Evolutionary conservation across 345 rosid species (phyloP).

Genomic region (Pistacia atlantica): DNA sequence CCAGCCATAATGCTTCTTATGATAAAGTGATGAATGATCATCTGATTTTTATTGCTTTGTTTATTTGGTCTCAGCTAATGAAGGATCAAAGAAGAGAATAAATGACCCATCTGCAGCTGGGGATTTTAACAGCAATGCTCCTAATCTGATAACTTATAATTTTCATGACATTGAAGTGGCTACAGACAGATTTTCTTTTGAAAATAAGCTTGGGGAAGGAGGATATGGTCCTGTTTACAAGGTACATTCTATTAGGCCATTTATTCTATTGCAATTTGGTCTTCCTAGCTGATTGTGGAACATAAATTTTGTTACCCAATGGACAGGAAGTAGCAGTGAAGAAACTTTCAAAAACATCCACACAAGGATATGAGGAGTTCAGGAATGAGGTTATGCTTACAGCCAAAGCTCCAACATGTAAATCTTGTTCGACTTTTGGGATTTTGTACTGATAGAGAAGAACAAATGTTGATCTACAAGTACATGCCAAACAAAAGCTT

Average conservation of each 20-base stretch:
- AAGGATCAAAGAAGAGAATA: not conserved
- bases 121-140: not conserved
- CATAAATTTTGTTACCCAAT: not conserved
- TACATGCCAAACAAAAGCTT: constrained; percentile 17
- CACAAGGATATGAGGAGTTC: constrained; percentile 15
- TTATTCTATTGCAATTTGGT: no score
- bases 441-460: constrained; percentile 5
- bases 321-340: constrained; percentile 32
- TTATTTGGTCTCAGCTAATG: no score
- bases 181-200: constrained; percentile 31
- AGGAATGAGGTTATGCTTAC: constrained; percentile 14
- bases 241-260: constrained; percentile 17
- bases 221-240: constrained; percentile 54
- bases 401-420: constrained; percentile 19
- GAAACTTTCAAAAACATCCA: constrained; percentile 27
- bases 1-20: no score
- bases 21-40: no score
- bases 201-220: constrained; percentile 44
- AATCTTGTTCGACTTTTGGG: constrained; percentile 19
- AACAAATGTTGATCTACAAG: constrained; percentile 15
- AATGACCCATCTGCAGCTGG: not conserved
- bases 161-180: constrained; percentile 29
- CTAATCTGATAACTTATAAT: constrained; percentile 22
- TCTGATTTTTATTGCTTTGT: no score
- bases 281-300: no score